Base-by-base conservation (phyloP, 2,329 filamentous ascomycete species). In the Colletotrichum incanum region DNA sequence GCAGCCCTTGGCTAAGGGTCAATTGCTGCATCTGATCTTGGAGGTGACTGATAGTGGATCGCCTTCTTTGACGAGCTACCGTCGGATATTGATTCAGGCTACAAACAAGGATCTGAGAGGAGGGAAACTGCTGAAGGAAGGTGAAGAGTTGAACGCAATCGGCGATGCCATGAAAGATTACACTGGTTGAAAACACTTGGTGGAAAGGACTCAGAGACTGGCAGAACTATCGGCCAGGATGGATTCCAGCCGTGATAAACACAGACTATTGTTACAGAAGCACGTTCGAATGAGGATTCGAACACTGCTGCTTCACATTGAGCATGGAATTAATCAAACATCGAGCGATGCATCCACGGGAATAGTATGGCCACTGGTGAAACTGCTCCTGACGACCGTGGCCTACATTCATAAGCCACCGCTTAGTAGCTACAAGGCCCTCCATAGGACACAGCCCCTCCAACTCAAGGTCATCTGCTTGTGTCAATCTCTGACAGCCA, bases 11-110 rank as follows among this genome's bases (percentile, higher is more conserved):
- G 64, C 68, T 20, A 52, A 65, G 28, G 86, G 86, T 5, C 82
- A 87, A 76, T 67, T 83, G 60, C 77, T 87, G 73, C 86, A 88
- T 77, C 74, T 88, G 41, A 84, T 89, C 28, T 78, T 89, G 5
- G 85, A 87, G 74, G 86, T 88, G 5, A 85, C 79, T 4, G 83
- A 87, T 66, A 76, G 79, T 18, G 86, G 86, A 0, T 78, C 77
- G 2, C 84, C 84, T 31, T 77, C 79, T 5, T 76, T 89, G 74
- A 87, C 84, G 26, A 84, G 80, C 54, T 88, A 88, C 77, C 82
- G 84, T 60, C 77, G 86, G 6, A 78, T 88, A n/a, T 60, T 84
- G n/a, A 77, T 83, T 18, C 80, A 82, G 74, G 58, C 76, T 0
- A 79, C 76, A 4, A 81, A 82, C 52, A 78, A 75, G 65, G 76